phyloP scores from a whole-genome alignment of 2,329 filamentous ascomycete species.

The Penicillium sumatraense region DNA sequence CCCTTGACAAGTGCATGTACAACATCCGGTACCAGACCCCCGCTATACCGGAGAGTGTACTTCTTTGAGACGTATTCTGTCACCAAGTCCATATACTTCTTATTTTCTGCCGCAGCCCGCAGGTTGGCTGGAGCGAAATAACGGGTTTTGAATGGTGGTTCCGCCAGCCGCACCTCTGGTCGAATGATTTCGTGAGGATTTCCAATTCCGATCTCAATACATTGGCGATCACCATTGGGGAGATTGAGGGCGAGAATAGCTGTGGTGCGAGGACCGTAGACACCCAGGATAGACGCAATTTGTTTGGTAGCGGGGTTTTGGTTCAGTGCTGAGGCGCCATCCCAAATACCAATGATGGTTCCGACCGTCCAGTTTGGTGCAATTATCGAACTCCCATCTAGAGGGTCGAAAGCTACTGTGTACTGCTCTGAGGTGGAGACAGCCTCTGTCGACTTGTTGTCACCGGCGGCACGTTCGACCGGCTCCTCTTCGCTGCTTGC shows the following conservation, averaged over 20 bases:
- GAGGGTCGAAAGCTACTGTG: conserved; percentile 12
- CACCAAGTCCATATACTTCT: conserved; percentile 7
- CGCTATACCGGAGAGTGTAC: conserved; percentile 11
- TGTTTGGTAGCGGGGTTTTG: conserved; percentile 3
- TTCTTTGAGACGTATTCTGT: conserved; percentile 8
- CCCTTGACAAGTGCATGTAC: conserved; percentile 10
- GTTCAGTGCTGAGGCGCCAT: conserved; percentile 4
- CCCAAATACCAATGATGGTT: conserved; percentile 12
- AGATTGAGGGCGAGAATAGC: conserved; percentile 8
- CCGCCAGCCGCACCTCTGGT: conserved; percentile 1
- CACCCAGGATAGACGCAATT: conserved; percentile 9
- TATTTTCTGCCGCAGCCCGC: conserved; percentile 4
- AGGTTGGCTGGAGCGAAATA: conserved; percentile 12
- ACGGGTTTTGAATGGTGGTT: conserved; percentile 8
- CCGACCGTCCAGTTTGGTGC: conserved; percentile 13
- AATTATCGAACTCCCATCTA: conserved; percentile 13
- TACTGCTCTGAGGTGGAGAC: conserved; percentile 2
- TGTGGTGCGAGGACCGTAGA: conserved; percentile 9
- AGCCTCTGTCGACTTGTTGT: background rate
- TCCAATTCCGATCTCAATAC: conserved; percentile 8
- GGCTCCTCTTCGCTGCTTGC: conserved; percentile 14
- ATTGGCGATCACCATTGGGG: background rate
- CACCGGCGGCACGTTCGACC: conserved; percentile 1
- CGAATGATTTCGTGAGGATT: conserved; percentile 6
- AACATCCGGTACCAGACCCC: conserved; percentile 9